These are phyloP conservation scores for Neocatenulostroma microsporum DNA, from an alignment of 2,329 filamentous ascomycete genomes.

Conservation along the genomic window DNA sequence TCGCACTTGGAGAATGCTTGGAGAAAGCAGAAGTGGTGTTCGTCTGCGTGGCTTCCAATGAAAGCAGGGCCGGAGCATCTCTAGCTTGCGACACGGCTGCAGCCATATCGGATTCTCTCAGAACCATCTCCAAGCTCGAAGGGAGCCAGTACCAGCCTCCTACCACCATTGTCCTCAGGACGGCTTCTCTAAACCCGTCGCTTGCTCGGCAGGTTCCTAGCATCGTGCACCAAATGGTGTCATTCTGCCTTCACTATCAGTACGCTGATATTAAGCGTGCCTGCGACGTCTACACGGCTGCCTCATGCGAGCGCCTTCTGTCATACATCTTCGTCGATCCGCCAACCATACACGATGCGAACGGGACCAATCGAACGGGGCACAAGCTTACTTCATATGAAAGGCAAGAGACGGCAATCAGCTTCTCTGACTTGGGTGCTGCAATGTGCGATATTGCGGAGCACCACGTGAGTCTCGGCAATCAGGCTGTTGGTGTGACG, in stretches of 20 bases:
- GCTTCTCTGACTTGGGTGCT: conserved; percentile 15
- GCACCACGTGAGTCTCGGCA: conserved; percentile 6
- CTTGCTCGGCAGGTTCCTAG: no score
- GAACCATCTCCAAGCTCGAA: no score
- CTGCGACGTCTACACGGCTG: conserved; percentile 7
- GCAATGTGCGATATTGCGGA: conserved; percentile 12
- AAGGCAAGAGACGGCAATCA: conserved; percentile 5
- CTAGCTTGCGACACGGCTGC: conserved; percentile 1
- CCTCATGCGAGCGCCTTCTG: conserved; percentile 7
- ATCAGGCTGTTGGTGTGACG: not conserved
- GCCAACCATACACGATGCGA: conserved; percentile 11
- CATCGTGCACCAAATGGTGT: no score
- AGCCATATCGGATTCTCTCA: conserved; percentile 3
- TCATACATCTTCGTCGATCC: conserved; percentile 15
- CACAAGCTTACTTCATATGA: conserved; percentile 9
- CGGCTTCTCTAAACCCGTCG: no score
- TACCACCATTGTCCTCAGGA: conserved; percentile 2
- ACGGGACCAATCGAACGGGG: conserved; percentile 10
- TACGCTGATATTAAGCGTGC: conserved; percentile 12
- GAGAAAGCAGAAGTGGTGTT: conserved; percentile 9
- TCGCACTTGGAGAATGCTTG: conserved; percentile 8
- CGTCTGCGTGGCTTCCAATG: conserved; percentile 14
- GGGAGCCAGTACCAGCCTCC: conserved; percentile 2
- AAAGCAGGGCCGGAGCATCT: not conserved
- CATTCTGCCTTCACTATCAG: conserved; percentile 11